phyloP scores from a whole-genome alignment of 2,329 filamentous ascomycete species.

The Xenosphaeropsis pyriputrescens region DNA sequence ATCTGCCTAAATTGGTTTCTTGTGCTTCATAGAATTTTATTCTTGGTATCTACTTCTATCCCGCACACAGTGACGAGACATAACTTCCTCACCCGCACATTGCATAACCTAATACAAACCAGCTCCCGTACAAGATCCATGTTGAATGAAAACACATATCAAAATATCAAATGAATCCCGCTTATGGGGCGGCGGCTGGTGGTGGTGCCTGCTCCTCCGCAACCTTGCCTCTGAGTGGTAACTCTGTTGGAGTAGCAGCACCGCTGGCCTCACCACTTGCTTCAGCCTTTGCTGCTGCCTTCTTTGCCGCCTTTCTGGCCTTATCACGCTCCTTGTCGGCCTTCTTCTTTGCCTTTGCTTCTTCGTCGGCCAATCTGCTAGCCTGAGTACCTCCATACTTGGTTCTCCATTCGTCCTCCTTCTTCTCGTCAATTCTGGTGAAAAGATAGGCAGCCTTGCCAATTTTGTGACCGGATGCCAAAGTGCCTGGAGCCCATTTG shows the following conservation, averaged over 20 bases:
- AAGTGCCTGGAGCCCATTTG: conserved; percentile 42
- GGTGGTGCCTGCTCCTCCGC: conserved; percentile 18
- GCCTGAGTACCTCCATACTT: conserved; percentile 54
- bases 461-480: conserved; percentile 66
- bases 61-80: background rate
- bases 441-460: conserved; percentile 71
- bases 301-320: conserved; percentile 28
- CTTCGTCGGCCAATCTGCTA: conserved; percentile 56
- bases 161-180: too few relatives aligned
- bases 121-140: too few relatives aligned
- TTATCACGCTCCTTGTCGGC: conserved; percentile 24
- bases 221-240: conserved; percentile 13
- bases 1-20: conserved; percentile 17
- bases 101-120: too few relatives aligned
- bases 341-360: conserved; percentile 28
- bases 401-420: conserved; percentile 71
- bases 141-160: too few relatives aligned
- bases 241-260: conserved; percentile 2
- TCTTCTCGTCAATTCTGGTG: conserved; percentile 66
- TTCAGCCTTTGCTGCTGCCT: conserved; percentile 15
- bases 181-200: conserved; percentile 14
- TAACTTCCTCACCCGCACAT: background rate
- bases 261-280: background rate
- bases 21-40: background rate
- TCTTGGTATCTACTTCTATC: background rate